A percentile compares a stretch with the other conserved stretches of the same genome.
phyloP scores from a whole-genome alignment of 441 rosid species.

The Rhodomyrtus psidioides region DNA sequence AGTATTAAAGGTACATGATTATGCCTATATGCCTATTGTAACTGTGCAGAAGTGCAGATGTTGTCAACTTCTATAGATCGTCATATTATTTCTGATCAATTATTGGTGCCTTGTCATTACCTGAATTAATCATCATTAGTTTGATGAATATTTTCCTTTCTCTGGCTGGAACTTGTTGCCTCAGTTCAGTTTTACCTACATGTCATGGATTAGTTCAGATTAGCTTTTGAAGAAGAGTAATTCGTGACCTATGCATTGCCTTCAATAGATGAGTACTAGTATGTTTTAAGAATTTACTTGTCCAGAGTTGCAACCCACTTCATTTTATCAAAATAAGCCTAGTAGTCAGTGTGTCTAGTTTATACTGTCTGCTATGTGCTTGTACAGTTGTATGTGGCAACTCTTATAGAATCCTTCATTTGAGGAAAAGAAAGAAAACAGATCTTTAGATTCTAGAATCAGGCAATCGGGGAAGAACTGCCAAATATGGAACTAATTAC shows the following conservation, averaged over 20 bases:
- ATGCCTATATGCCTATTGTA: not conserved
- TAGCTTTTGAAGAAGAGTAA: not conserved
- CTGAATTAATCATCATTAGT: not conserved
- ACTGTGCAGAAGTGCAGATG: not conserved
- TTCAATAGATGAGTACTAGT: not conserved
- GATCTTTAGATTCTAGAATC: not conserved
- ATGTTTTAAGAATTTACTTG: not conserved
- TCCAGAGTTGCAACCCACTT: not conserved
- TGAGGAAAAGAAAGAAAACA: not conserved
- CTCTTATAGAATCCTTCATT: not conserved
- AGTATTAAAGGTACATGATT: conserved; percentile 36
- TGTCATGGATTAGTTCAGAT: not conserved
- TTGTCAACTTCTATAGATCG: not conserved
- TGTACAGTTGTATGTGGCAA: not conserved
- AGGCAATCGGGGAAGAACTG: not conserved
- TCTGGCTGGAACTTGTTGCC: not conserved
- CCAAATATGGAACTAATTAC: not conserved
- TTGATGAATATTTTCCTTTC: not conserved
- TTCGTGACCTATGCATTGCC: not conserved
- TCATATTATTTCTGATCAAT: not conserved
- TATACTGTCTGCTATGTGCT: not conserved
- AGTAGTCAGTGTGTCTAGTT: not conserved
- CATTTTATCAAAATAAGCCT: not conserved
- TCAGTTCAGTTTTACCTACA: not conserved
- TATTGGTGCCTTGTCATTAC: not conserved